phyloP scores from a whole-genome alignment of 441 rosid species.

The Gossypium davidsonii region DNA sequence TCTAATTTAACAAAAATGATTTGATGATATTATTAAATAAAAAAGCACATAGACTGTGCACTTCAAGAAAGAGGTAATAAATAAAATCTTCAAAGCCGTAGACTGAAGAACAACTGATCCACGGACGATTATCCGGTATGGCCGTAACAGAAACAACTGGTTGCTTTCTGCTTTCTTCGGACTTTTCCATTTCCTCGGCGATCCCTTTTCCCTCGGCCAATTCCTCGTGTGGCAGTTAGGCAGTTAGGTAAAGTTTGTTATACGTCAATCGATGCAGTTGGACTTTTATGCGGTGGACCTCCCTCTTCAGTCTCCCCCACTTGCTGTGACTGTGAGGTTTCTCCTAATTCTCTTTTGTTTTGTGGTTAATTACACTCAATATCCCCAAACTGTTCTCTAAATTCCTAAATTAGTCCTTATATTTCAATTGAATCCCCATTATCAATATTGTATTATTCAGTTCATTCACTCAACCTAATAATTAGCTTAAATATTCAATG shows the following conservation, averaged over 20 bases:
- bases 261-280: background rate
- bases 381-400: no score
- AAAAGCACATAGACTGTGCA: background rate
- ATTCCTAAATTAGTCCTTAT: no score
- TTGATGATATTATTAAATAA: no score
- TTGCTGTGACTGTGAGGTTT: background rate
- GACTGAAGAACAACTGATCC: background rate
- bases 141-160: background rate
- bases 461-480: no score
- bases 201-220: background rate
- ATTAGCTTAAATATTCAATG: no score
- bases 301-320: background rate
- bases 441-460: no score
- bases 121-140: background rate
- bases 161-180: constrained; percentile 14
- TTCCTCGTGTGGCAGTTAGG: constrained; percentile 23
- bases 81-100: background rate
- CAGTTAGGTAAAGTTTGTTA: constrained; percentile 14
- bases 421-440: no score
- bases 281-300: background rate
- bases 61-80: background rate
- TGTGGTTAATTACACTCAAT: no score
- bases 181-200: constrained; percentile 7
- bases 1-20: no score
- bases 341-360: background rate